Conservation (phyloP, 202 grass and related monocot species). For the Zizania palustris region DNA sequence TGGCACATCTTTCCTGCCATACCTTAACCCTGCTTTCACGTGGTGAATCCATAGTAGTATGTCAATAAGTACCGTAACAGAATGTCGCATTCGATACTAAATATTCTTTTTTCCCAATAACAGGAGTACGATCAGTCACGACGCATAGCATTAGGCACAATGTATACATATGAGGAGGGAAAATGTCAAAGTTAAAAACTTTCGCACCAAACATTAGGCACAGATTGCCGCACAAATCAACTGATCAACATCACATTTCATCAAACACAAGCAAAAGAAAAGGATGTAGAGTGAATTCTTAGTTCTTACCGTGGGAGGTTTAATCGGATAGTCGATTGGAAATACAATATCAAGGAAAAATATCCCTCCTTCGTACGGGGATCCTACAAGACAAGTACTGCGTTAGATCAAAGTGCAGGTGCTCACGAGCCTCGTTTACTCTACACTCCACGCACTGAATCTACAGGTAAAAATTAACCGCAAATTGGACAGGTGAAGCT, state of each 20-base stretch:
- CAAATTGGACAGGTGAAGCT: conserved; percentile 24
- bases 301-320: conserved; percentile 73
- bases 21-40: not conserved
- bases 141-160: conserved; percentile 27
- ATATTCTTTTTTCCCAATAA: conserved; percentile 24
- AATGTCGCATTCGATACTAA: conserved; percentile 32
- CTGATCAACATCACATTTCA: not conserved
- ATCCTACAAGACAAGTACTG: conserved; percentile 50
- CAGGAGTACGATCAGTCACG: not conserved
- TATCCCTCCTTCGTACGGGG: conserved; percentile 95
- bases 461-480: not conserved
- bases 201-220: not conserved
- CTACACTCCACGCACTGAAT: not conserved
- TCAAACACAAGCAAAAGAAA: not conserved
- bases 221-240: conserved; percentile 6
- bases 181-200: not conserved
- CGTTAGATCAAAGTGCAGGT: conserved; percentile 12
- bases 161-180: conserved; percentile 5
- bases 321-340: conserved; percentile 90
- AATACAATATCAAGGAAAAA: conserved; percentile 94
- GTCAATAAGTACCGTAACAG: not conserved
- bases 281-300: conserved; percentile 5
- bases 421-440: not conserved
- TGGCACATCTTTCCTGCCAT: not conserved
- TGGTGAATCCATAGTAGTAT: conserved; percentile 8